A percentile compares a stretch with the other conserved stretches of the same genome.
Evolutionary conservation across 768 basidiomycete genomes (phyloP).

Genomic region (Termitomyces sp.): DNA sequence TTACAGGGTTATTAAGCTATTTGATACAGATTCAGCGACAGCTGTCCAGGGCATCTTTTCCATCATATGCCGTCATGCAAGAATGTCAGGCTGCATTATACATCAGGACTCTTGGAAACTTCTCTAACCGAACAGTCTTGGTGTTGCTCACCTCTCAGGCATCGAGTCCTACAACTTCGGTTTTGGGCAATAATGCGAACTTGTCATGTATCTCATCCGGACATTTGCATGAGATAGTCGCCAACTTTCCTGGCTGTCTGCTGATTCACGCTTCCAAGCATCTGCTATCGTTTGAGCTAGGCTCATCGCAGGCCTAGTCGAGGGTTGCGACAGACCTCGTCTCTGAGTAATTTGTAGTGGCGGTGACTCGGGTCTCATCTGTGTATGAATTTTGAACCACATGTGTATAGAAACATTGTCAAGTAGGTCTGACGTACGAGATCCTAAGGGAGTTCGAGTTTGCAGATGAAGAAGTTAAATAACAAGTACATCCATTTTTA

Average conservation of each 20-base stretch:
- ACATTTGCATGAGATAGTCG: conserved; percentile 41
- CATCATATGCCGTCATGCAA: background rate
- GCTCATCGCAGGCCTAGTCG: conserved; percentile 30
- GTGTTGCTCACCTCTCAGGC: conserved; percentile 8
- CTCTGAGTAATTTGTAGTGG: conserved; percentile 27
- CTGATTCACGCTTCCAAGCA: conserved; percentile 61
- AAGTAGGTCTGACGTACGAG: conserved; percentile 31
- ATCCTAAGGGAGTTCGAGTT: conserved; percentile 21
- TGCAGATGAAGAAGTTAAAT: conserved; percentile 27
- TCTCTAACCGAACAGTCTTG: background rate
- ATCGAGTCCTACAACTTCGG: conserved; percentile 44
- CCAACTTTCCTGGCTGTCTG: conserved; percentile 57
- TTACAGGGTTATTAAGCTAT: conserved; percentile 9
- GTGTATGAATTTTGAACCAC: conserved; percentile 20
- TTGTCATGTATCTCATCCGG: conserved; percentile 41
- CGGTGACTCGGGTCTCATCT: conserved; percentile 42
- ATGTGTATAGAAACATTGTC: conserved; percentile 22
- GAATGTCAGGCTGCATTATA: background rate
- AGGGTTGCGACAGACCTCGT: conserved; percentile 18
- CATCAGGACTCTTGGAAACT: background rate
- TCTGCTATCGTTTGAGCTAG: conserved; percentile 62
- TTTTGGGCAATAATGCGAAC: conserved; percentile 31
- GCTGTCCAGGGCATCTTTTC: background rate
- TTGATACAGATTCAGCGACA: conserved; percentile 8
- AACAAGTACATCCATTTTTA: conserved; percentile 36